A percentile compares a stretch with the other conserved stretches of the same genome.
Evolutionary conservation across 306 rosid genomes (phyloP).

Genomic region (Dalbergia cultrata): DNA sequence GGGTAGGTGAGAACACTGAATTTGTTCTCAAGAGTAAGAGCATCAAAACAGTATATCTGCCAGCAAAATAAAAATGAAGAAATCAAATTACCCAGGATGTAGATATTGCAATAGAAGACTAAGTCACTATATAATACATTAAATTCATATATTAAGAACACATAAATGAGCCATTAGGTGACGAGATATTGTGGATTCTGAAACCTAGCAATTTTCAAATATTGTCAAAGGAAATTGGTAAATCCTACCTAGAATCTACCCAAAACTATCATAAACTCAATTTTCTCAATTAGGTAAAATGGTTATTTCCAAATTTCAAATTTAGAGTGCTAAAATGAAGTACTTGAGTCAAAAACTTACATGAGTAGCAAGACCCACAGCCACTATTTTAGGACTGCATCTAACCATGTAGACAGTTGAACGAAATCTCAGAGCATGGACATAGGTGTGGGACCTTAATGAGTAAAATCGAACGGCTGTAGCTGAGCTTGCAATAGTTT

Average conservation of each 20-base stretch:
- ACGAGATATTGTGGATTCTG: slow-evolving; percentile 24
- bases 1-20: slow-evolving; percentile 97
- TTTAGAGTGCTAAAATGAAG: slow-evolving; percentile 30
- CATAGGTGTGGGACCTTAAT: slow-evolving; percentile 78
- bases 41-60: slow-evolving; percentile 98
- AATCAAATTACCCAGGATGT: slow-evolving; percentile 29
- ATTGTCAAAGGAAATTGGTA: slow-evolving; percentile 45
- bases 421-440: slow-evolving; percentile 94
- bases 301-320: slow-evolving; percentile 30
- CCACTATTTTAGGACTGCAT: slow-evolving; percentile 93
- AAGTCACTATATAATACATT: slow-evolving; percentile 1
- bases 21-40: slow-evolving; percentile 90
- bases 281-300: slow-evolving; percentile 34
- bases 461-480: slow-evolving; percentile 90
- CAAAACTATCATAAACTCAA: slow-evolving; percentile 33
- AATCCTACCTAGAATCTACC: slow-evolving; percentile 16
- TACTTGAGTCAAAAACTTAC: slow-evolving; percentile 63
- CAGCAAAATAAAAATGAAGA: slow-evolving; percentile 43
- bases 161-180: slow-evolving; percentile 33
- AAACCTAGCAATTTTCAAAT: slow-evolving; percentile 29
- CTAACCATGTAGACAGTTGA: slow-evolving; percentile 93
- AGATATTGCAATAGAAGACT: slow-evolving; percentile 39
- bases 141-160: slow-evolving; percentile 35
- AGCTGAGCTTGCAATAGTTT: slow-evolving; percentile 68
- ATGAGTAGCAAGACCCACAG: slow-evolving; percentile 94